phyloP scores from a whole-genome alignment of 2,329 filamentous ascomycete species.

The Colletotrichum sojae region DNA sequence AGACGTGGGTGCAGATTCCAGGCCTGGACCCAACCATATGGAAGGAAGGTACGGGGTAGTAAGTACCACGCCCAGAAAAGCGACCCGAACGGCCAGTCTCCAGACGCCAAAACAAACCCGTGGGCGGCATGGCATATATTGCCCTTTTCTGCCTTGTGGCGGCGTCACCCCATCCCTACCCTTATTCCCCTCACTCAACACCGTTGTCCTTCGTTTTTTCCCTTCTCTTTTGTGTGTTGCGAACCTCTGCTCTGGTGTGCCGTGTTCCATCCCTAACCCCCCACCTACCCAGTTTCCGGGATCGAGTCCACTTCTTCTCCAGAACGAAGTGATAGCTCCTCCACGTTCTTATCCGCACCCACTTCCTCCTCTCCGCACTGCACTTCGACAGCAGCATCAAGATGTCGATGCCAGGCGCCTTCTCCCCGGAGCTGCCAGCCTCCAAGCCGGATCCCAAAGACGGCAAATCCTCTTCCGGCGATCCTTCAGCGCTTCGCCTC shows the following conservation, averaged over 20 bases:
- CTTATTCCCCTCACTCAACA: slow-evolving; percentile 2
- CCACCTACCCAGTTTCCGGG: slow-evolving; percentile 9
- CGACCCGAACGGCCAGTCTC: slow-evolving; percentile 5
- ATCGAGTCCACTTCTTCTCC: slow-evolving; percentile 12
- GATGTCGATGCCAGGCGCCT: slow-evolving; percentile 43
- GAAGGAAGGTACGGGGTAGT: background rate
- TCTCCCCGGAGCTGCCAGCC: slow-evolving; percentile 38
- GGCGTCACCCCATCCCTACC: slow-evolving; percentile 16
- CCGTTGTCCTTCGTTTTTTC: slow-evolving; percentile 25
- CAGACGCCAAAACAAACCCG: slow-evolving; percentile 7
- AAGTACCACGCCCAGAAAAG: slow-evolving; percentile 9
- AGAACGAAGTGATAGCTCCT: slow-evolving; percentile 2
- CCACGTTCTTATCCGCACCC: background rate
- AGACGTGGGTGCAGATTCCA: background rate
- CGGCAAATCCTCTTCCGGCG: slow-evolving; percentile 12
- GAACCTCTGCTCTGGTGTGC: background rate
- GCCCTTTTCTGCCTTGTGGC: slow-evolving; percentile 14
- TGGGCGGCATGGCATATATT: background rate
- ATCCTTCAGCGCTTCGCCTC: slow-evolving; percentile 38
- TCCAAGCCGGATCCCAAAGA: slow-evolving; percentile 30
- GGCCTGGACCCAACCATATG: background rate
- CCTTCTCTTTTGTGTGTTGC: background rate
- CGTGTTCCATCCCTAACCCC: too few relatives aligned
- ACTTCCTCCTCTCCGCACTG: slow-evolving; percentile 3
- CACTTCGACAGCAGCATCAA: slow-evolving; percentile 20